A percentile compares a stretch with the other conserved stretches of the same genome.
Conservation (phyloP, 2,329 filamentous ascomycete species). For the Cercospora zeae-maydis region DNA sequence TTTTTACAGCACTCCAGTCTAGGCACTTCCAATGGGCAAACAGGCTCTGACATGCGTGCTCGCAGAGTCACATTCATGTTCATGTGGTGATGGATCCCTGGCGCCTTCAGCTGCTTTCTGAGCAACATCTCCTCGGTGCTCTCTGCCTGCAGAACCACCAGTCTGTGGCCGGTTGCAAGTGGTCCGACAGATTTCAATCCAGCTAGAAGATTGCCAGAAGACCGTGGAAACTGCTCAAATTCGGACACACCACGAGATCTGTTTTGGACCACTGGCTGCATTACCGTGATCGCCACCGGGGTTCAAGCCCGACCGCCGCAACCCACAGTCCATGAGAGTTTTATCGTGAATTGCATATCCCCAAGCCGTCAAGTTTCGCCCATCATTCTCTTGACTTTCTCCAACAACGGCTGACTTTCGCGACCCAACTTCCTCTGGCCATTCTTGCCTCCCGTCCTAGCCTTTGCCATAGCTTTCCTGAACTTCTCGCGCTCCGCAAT, state of each 20-base stretch:
- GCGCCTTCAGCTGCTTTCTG: not conserved
- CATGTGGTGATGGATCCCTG: not conserved
- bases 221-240: too few species aligned
- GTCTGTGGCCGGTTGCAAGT: too few species aligned
- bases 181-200: too few species aligned
- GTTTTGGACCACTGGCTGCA: too few species aligned
- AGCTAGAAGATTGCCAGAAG: too few species aligned
- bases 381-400: conserved; percentile 73
- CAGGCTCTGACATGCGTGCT: not conserved
- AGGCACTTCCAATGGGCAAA: not conserved
- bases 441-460: conserved; percentile 58
- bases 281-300: too few species aligned
- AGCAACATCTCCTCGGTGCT: not conserved
- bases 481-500: conserved; percentile 68
- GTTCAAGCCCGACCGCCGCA: too few species aligned
- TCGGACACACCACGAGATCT: too few species aligned
- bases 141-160: not conserved
- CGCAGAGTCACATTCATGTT: not conserved
- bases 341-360: not conserved
- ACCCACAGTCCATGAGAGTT: too few species aligned
- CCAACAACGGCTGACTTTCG: conserved; percentile 73
- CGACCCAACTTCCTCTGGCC: conserved; percentile 77
- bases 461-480: conserved; percentile 60
- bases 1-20: not conserved
- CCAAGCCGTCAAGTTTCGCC: conserved; percentile 32